Conservation (phyloP, 495 filamentous ascomycete genomes). For the Annulohypoxylon maeteangense region DNA sequence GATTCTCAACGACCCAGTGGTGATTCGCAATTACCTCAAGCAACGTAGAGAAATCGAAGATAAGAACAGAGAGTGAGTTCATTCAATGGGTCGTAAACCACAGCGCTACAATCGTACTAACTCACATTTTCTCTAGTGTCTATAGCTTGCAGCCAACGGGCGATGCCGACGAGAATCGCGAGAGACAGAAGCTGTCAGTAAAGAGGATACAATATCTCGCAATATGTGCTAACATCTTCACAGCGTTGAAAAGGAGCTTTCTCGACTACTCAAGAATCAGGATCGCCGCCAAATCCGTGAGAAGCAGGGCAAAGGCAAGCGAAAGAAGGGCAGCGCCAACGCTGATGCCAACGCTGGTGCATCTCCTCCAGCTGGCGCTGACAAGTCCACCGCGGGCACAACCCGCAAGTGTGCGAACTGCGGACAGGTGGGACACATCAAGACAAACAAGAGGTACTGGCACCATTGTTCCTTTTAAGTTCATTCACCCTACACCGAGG, state of each 20-base stretch:
- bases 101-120: slow-evolving; percentile 32
- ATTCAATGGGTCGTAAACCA: not conserved
- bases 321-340: slow-evolving; percentile 48
- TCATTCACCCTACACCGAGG: slow-evolving; percentile 15
- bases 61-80: slow-evolving; percentile 71
- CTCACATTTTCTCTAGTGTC: slow-evolving; percentile 48
- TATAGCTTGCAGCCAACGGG: slow-evolving; percentile 72
- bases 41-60: slow-evolving; percentile 66
- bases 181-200: slow-evolving; percentile 68
- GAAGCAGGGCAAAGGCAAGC: slow-evolving; percentile 71
- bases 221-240: slow-evolving; percentile 37
- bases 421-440: slow-evolving; percentile 95
- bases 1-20: slow-evolving; percentile 75
- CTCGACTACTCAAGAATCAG: slow-evolving; percentile 86
- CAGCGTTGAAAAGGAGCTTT: slow-evolving; percentile 81
- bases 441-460: slow-evolving; percentile 95
- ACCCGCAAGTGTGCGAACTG: slow-evolving; percentile 97
- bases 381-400: slow-evolving; percentile 68
- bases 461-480: slow-evolving; percentile 31
- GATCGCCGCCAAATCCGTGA: slow-evolving; percentile 92
- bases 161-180: slow-evolving; percentile 68
- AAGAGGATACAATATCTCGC: slow-evolving; percentile 46
- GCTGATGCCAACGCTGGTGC: slow-evolving; percentile 52
- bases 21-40: slow-evolving; percentile 73
- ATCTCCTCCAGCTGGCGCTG: slow-evolving; percentile 59